Evolutionary conservation across 371 early-diverging fungal species (phyloP).

Genomic region (Fennellomyces sp.): DNA sequence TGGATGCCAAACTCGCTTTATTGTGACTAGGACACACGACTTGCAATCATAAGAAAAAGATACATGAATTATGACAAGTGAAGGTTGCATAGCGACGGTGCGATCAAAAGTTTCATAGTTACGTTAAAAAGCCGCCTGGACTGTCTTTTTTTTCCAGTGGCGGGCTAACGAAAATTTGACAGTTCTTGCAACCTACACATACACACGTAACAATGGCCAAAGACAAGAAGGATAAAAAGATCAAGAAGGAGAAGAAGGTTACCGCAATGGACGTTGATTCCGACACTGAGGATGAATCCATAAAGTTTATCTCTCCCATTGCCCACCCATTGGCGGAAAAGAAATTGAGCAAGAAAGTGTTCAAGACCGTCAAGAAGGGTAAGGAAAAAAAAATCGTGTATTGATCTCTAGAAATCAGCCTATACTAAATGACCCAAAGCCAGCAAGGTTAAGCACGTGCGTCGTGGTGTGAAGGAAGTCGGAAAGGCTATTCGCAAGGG

Average conservation of each 20-base stretch:
- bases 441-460: slow-evolving; percentile 87
- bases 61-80: too few relatives aligned
- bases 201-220: slow-evolving; percentile 8
- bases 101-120: too few relatives aligned
- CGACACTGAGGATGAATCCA: slow-evolving; percentile 25
- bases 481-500: slow-evolving; percentile 96
- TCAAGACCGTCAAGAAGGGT: slow-evolving; percentile 94
- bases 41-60: too few relatives aligned
- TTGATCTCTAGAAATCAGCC: not conserved
- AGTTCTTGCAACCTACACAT: not conserved
- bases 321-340: slow-evolving; percentile 93
- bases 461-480: slow-evolving; percentile 98
- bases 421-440: slow-evolving; percentile 65
- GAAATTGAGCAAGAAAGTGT: slow-evolving; percentile 89
- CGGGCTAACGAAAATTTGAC: too few relatives aligned
- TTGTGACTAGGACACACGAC: too few relatives aligned
- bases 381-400: slow-evolving; percentile 7
- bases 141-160: too few relatives aligned
- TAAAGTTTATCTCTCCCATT: slow-evolving; percentile 72
- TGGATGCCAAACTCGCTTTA: too few relatives aligned
- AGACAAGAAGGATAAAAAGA: slow-evolving; percentile 56
- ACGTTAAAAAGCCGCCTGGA: too few relatives aligned
- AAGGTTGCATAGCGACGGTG: too few relatives aligned
- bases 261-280: slow-evolving; percentile 22
- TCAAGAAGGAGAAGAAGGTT: slow-evolving; percentile 37